Evolutionary conservation across 768 basidiomycete genomes (phyloP), one percentile per base, ranked within the genome.

Genomic region (Termitomyces bulborhizus): DNA sequence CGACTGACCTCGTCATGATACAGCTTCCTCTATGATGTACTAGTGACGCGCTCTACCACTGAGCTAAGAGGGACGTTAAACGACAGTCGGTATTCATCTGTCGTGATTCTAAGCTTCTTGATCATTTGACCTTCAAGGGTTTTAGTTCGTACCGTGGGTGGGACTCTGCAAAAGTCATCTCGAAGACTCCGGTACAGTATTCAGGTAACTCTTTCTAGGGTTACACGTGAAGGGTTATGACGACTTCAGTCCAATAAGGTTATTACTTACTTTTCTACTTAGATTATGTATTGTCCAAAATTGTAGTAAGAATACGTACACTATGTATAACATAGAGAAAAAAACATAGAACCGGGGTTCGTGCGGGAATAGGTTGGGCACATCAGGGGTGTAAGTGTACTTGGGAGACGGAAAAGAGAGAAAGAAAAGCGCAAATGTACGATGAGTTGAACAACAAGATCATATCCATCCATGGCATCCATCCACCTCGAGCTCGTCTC

Each of bases 11-110:
- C 47, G 47, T 49, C 47, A 32, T 21, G 21, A 21, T 21, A 21
- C 21, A 21, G 21, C 21, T 21, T 21, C 21, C 21, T 32, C 6
- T 32, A 1, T 8, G 1, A 9, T 1, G 4, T 69, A 69, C 66
- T 65, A 70, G 68, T 69, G 68, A 66, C 62, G 68, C 70, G 68
- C 68, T 68, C 69, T 69, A 70, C 70, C 68, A 67, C 69, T 70
- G 69, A 70, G 70, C 68, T 68, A 69, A 68, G 64, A 51, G 64
- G 64, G 64, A n/a, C n/a, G n/a, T n/a, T n/a, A n/a, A n/a, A n/a
- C n/a, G n/a, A n/a, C n/a, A n/a, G n/a, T n/a, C n/a, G n/a, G n/a
- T n/a, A n/a, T n/a, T n/a, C n/a, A n/a, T n/a, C n/a, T n/a, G n/a
- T n/a, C n/a, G n/a, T n/a, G 21, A 21, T 21, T 21, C 21, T 21